Percentiles rank a stretch among this genome's conserved stretches.
Conservation (phyloP, 441 rosid genomes). For the Aquilaria agallochum region DNA sequence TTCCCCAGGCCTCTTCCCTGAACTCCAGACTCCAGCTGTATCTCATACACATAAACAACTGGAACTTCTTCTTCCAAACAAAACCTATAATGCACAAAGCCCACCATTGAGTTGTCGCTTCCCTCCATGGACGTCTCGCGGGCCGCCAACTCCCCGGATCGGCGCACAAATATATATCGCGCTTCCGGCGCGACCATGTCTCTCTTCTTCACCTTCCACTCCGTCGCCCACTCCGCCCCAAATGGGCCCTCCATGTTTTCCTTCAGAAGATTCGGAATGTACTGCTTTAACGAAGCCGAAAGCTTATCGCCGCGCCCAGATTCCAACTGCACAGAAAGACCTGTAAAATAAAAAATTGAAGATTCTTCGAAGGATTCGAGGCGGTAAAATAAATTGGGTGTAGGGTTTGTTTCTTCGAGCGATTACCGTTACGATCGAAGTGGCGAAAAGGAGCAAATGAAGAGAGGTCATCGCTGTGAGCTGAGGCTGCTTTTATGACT, state of each 20-base stretch:
- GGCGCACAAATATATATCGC: conserved; percentile 51
- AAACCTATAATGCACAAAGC: conserved; percentile 79
- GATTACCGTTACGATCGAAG: conserved; percentile 47
- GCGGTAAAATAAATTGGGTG: background rate
- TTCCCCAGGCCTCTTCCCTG: conserved; percentile 85
- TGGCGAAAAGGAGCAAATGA: conserved; percentile 51
- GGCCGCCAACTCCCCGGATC: conserved; percentile 20
- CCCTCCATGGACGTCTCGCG: conserved; percentile 19
- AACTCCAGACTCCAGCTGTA: conserved; percentile 61
- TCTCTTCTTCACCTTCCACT: conserved; percentile 75
- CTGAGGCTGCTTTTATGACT: conserved; percentile 57
- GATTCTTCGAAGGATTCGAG: background rate
- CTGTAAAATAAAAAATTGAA: conserved; percentile 20
- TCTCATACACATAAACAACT: conserved; percentile 79
- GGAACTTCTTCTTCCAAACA: conserved; percentile 79
- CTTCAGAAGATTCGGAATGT: conserved; percentile 58
- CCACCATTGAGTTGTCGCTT: conserved; percentile 38
- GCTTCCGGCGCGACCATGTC: conserved; percentile 82
- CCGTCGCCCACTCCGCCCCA: conserved; percentile 65
- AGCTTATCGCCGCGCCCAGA: conserved; percentile 68
- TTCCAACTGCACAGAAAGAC: conserved; percentile 52
- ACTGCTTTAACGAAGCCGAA: conserved; percentile 41
- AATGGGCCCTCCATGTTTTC: conserved; percentile 73
- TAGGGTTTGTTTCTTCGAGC: background rate
- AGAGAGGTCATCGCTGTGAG: conserved; percentile 53